Base-by-base conservation (phyloP, 106 monocot genomes). In the Vanilla planifolia region DNA sequence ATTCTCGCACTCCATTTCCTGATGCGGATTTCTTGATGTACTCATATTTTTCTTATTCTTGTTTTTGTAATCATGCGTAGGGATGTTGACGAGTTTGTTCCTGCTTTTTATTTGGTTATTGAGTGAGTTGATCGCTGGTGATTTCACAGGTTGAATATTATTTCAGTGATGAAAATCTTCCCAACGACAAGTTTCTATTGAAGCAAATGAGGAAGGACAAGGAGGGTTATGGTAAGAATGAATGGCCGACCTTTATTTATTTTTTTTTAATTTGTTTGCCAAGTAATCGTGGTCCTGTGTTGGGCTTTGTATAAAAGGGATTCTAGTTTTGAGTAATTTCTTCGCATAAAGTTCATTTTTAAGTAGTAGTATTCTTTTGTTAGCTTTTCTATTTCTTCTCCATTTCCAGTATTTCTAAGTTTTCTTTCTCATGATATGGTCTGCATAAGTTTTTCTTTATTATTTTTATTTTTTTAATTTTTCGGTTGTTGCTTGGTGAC, bases 91-190 rank as follows among this genome's bases (percentile, higher is more conserved):
- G 8, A 16, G 2, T 10, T 34, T 11, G 1, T 45, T 6, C 29
- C 33, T 52, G 8, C 8, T 27, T 33, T 50, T 17, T 46, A 9
- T 35, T 66, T 36, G 1, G 19, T 3, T 46, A 7, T 57, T 58
- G 3, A 13, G 25, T 23, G 52, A 59, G 25, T 40, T 16, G 14
- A 39, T 52, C 3, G 6, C 24, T 7, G 33, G 9, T 5, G 29
- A 45, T 63, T 59, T 79, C 80, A 36, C 61, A 92, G 92, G 93
- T 93, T 21, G 89, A 93, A 28, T 93, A 93, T 67, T 93, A 89
- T 57, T 93, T 93, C 59, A 89, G 93, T 59, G 89, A 93, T 65
- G 85, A 79, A 59, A 93, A 93, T 71, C 72, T 93, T 21, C 82
- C 89, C 6, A 83, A 76, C 1, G 93, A 93, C 68, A 66, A 67